These are phyloP conservation scores for Rubus idaeus DNA, from an alignment of 306 rosid species.

Conservation along the genomic window DNA sequence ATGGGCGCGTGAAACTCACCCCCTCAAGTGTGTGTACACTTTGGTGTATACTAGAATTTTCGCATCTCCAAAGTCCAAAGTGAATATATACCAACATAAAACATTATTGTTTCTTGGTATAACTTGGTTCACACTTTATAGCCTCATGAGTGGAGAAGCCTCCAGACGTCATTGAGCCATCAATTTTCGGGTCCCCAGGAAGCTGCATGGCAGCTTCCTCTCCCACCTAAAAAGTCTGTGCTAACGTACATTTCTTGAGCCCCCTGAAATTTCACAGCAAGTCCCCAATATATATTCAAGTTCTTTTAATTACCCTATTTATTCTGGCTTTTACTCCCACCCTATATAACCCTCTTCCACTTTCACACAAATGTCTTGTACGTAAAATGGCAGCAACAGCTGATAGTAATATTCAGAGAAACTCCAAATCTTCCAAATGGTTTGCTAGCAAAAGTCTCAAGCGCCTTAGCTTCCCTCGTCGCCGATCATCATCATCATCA, in stretches of 20 bases:
- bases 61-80: not conserved
- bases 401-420: not conserved
- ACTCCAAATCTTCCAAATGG: slow-evolving; percentile 55
- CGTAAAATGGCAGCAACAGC: slow-evolving; percentile 37
- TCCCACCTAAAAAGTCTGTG: not conserved
- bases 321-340: not conserved
- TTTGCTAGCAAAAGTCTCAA: slow-evolving; percentile 46
- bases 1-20: too few species aligned
- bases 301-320: not conserved
- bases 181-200: slow-evolving; percentile 28
- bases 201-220: slow-evolving; percentile 44
- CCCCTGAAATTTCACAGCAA: slow-evolving; percentile 32
- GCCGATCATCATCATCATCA: slow-evolving; percentile 1
- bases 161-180: not conserved
- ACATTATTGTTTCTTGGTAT: not conserved
- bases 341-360: not conserved
- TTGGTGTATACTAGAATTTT: too few species aligned
- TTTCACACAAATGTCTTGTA: not conserved
- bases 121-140: not conserved
- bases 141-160: not conserved
- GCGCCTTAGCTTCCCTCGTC: slow-evolving; percentile 36
- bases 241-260: not conserved
- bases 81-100: not conserved
- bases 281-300: not conserved
- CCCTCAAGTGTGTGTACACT: too few species aligned